These are phyloP conservation scores for Trichoderma koningii DNA, from an alignment of 2,329 filamentous ascomycete genomes.

Conservation along the genomic window DNA sequence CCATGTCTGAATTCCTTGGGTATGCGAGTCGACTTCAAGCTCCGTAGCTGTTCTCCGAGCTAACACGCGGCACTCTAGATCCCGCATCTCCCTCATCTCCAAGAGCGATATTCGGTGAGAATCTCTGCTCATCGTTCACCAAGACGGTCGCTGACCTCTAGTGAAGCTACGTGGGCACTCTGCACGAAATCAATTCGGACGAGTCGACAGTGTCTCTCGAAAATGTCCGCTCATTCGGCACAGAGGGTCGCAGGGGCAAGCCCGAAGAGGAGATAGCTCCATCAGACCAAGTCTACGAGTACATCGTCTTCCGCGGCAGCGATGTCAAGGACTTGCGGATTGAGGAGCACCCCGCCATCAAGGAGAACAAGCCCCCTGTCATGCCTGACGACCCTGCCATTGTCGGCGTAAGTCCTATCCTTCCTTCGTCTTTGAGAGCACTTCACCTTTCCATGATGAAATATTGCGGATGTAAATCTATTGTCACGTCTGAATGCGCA, in stretches of 20 bases:
- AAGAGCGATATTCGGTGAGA: constrained; percentile 94
- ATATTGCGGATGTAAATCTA: constrained; percentile 94
- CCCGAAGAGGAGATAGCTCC: constrained; percentile 80
- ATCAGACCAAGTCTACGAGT: constrained; percentile 90
- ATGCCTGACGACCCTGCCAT: constrained; percentile 96
- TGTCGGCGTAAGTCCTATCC: constrained; percentile 76
- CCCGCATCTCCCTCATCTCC: constrained; percentile 93
- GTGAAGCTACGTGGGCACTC: constrained; percentile 84
- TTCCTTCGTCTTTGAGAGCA: constrained; percentile 4
- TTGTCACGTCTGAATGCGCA: constrained; percentile 84
- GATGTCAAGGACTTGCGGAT: constrained; percentile 98
- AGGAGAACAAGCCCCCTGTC: constrained; percentile 73
- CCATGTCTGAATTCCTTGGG: constrained; percentile 65
- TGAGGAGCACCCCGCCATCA: constrained; percentile 75
- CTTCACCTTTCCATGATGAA: constrained; percentile 72
- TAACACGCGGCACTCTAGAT: constrained; percentile 52
- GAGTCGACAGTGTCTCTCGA: constrained; percentile 95
- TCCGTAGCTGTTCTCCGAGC: neutral
- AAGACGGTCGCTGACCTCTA: constrained; percentile 39
- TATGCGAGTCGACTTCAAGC: constrained; percentile 43
- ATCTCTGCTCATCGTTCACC: constrained; percentile 26
- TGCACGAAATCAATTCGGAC: constrained; percentile 98
- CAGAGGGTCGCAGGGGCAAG: constrained; percentile 81
- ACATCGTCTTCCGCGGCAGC: constrained; percentile 96
- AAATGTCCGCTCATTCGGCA: constrained; percentile 92